Conservation (phyloP, 345 rosid species). For the Euphorbia peplus region DNA sequence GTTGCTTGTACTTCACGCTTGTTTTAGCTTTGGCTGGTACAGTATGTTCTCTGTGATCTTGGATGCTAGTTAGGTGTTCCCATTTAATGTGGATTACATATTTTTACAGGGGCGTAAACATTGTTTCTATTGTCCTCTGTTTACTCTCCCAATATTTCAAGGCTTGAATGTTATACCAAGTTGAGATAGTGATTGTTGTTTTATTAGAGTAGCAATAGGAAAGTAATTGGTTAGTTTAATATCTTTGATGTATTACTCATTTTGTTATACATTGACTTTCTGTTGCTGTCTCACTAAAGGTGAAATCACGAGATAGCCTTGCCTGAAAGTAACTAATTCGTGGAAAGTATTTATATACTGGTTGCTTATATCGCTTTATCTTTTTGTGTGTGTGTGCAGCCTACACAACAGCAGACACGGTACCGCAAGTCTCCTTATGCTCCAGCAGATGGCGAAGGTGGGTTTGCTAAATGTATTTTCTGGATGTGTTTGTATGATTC, state of each 20-base stretch:
- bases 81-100: not conserved
- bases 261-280: not conserved
- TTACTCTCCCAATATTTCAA: not conserved
- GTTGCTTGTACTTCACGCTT: not conserved
- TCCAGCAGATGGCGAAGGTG: constrained; percentile 85
- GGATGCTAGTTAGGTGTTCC: no score
- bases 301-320: not conserved
- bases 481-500: not conserved
- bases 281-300: not conserved
- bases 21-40: not conserved
- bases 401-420: constrained; percentile 96
- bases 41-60: no score
- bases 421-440: constrained; percentile 92
- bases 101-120: not conserved
- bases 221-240: not conserved
- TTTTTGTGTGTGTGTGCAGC: constrained; percentile 37
- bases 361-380: not conserved
- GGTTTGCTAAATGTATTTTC: not conserved
- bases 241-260: not conserved
- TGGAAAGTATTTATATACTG: not conserved
- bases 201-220: not conserved
- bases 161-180: not conserved
- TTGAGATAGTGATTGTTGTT: not conserved
- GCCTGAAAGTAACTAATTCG: not conserved
- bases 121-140: no score